These are phyloP conservation scores for Trichosporon faecale DNA, from an alignment of 1,284 basidiomycete species.

Conservation along the genomic window DNA sequence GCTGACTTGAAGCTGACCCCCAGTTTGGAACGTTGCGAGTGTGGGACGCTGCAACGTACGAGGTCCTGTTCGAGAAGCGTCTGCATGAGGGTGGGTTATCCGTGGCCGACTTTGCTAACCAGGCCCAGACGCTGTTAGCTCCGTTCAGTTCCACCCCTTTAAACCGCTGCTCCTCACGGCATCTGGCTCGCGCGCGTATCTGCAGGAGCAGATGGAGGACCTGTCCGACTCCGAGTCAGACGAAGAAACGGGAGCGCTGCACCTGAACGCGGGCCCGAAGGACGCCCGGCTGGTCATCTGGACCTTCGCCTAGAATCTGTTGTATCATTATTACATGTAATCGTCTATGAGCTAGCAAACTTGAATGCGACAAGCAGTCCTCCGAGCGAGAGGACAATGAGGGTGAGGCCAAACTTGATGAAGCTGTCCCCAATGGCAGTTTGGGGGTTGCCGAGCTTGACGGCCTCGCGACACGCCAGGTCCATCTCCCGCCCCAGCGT, in stretches of 20 bases:
- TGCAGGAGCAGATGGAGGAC: slow-evolving; percentile 11
- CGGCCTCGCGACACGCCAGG: slow-evolving; percentile 58
- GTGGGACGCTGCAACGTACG: slow-evolving; percentile 39
- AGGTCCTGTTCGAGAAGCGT: slow-evolving; percentile 19
- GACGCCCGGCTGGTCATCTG: slow-evolving; percentile 18
- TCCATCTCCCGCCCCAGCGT: slow-evolving; percentile 69
- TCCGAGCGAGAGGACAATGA: slow-evolving; percentile 15
- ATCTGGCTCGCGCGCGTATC: slow-evolving; percentile 34
- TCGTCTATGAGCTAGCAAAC: not conserved
- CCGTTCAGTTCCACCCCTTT: slow-evolving; percentile 46
- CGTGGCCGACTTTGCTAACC: not conserved
- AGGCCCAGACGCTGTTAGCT: slow-evolving; percentile 39
- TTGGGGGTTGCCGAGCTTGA: slow-evolving; percentile 43
- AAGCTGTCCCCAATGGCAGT: slow-evolving; percentile 37
- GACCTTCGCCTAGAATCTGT: slow-evolving; percentile 1
- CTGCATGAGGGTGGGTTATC: slow-evolving; percentile 24
- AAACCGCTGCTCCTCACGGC: slow-evolving; percentile 38
- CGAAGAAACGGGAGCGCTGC: not conserved
- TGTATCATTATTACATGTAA: slow-evolving; percentile 14
- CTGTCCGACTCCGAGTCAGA: slow-evolving; percentile 12
- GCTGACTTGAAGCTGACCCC: not conserved
- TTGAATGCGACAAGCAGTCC: slow-evolving; percentile 14
- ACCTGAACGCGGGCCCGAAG: not conserved
- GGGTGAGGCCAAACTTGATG: slow-evolving; percentile 25
- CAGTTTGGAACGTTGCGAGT: slow-evolving; percentile 39